These are phyloP conservation scores for Tolypocladium tundrense DNA, from an alignment of 2,329 filamentous ascomycete genomes.

Conservation along the genomic window DNA sequence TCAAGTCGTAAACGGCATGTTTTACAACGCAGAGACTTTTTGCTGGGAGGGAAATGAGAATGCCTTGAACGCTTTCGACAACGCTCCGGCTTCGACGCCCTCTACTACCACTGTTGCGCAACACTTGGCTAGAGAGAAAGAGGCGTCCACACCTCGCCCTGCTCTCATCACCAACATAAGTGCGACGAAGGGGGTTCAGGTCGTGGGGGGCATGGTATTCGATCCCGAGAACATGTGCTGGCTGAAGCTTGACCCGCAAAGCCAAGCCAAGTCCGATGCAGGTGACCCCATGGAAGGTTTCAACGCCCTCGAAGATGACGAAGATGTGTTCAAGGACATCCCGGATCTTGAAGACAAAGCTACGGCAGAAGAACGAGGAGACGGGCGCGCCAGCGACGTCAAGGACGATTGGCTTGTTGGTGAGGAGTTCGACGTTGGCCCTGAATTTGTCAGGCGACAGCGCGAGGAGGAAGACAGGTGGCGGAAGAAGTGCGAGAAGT, in stretches of 20 bases:
- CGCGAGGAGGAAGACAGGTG: conserved; percentile 87
- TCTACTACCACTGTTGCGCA: conserved; percentile 28
- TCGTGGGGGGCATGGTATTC: conserved; percentile 97
- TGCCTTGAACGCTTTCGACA: conserved; percentile 69
- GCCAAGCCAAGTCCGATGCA: conserved; percentile 35
- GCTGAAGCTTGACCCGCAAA: conserved; percentile 61
- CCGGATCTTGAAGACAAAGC: conserved; percentile 72
- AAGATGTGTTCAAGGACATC: conserved; percentile 91
- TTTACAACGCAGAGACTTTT: conserved; percentile 78
- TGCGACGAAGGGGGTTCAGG: conserved; percentile 74
- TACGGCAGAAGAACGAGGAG: conserved; percentile 36
- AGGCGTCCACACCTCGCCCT: conserved; percentile 50
- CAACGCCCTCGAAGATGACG: conserved; percentile 71
- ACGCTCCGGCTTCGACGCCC: conserved; percentile 41
- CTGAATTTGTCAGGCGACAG: conserved; percentile 83
- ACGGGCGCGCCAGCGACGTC: conserved; percentile 47
- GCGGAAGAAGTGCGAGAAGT: conserved; percentile 78
- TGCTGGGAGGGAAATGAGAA: conserved; percentile 97
- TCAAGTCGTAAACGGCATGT: conserved; percentile 85
- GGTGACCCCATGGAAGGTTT: conserved; percentile 53
- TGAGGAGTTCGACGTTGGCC: conserved; percentile 95
- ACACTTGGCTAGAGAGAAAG: conserved; percentile 43
- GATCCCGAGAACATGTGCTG: conserved; percentile 97
- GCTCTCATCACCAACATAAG: conserved; percentile 89
- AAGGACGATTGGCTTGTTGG: conserved; percentile 78